Evolutionary conservation across 2,329 filamentous ascomycete species (phyloP).

Genomic region (Aspergillus awamori): DNA sequence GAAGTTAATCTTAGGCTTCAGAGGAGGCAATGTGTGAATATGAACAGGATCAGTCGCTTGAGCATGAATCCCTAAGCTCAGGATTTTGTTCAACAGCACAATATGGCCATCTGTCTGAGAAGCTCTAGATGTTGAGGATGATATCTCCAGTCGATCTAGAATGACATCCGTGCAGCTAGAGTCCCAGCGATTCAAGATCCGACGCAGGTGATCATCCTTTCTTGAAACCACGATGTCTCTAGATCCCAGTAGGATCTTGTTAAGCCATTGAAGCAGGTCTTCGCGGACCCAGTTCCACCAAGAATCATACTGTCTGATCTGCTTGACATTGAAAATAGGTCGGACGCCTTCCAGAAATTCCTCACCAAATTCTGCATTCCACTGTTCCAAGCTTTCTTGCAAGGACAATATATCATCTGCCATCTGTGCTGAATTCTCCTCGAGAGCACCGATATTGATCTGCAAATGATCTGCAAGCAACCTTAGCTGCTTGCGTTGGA

Average conservation of each 20-base stretch:
- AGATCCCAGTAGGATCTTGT: background rate
- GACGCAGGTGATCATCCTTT: constrained; percentile 9
- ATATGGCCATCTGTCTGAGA: background rate
- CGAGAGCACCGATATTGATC: background rate
- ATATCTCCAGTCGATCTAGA: background rate
- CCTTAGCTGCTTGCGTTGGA: constrained; percentile 15
- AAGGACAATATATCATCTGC: constrained; percentile 6
- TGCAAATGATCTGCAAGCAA: constrained; percentile 16
- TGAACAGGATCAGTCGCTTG: constrained; percentile 15
- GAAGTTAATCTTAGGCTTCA: constrained; percentile 17
- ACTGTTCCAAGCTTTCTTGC: constrained; percentile 26
- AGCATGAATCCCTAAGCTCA: constrained; percentile 8
- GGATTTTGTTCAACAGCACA: constrained; percentile 7
- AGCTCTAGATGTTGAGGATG: too few relatives aligned
- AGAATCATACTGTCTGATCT: constrained; percentile 37
- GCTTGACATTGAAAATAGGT: constrained; percentile 32
- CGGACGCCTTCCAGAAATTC: constrained; percentile 33
- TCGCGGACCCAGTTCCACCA: constrained; percentile 43
- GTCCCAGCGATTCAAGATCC: constrained; percentile 23
- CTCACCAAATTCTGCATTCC: constrained; percentile 35
- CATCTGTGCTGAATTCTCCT: background rate
- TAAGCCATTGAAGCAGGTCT: constrained; percentile 23
- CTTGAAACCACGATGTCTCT: background rate
- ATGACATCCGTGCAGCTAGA: constrained; percentile 19
- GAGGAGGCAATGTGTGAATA: constrained; percentile 12